Conservation (phyloP, 768 basidiomycete species). For the Leccinum obscurum region DNA sequence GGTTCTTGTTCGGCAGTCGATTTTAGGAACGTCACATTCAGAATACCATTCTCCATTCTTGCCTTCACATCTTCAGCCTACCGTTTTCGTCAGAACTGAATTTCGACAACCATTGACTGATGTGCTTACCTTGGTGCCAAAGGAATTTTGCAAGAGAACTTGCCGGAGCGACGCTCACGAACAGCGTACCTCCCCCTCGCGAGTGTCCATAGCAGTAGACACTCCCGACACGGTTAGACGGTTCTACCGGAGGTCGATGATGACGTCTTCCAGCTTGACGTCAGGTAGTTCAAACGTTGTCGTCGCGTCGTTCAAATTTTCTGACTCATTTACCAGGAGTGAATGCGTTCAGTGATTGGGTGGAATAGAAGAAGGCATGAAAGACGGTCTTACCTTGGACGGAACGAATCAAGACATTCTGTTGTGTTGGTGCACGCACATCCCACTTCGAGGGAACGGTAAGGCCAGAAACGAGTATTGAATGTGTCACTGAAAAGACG, state of each 20-base stretch:
- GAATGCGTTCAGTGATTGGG: not conserved
- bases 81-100: not conserved
- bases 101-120: not conserved
- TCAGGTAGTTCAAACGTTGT: conserved; percentile 38
- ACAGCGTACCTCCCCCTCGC: conserved; percentile 41
- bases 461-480: conserved; percentile 17
- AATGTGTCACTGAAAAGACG: conserved; percentile 3
- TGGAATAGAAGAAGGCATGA: too few species aligned
- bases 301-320: conserved; percentile 42
- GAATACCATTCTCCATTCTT: conserved; percentile 39
- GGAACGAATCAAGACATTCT: conserved; percentile 11
- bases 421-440: not conserved
- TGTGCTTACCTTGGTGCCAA: conserved; percentile 42
- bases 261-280: conserved; percentile 48
- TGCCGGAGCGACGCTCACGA: conserved; percentile 45
- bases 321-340: conserved; percentile 38
- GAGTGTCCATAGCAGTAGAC: conserved; percentile 32
- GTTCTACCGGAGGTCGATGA: conserved; percentile 45
- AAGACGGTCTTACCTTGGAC: conserved; percentile 19
- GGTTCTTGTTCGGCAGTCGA: too few species aligned
- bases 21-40: too few species aligned
- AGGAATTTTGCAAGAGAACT: conserved; percentile 45
- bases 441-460: not conserved
- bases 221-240: conserved; percentile 49
- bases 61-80: conserved; percentile 47